phyloP scores from a whole-genome alignment of 345 rosid genomes.

The Ricinus communis region DNA sequence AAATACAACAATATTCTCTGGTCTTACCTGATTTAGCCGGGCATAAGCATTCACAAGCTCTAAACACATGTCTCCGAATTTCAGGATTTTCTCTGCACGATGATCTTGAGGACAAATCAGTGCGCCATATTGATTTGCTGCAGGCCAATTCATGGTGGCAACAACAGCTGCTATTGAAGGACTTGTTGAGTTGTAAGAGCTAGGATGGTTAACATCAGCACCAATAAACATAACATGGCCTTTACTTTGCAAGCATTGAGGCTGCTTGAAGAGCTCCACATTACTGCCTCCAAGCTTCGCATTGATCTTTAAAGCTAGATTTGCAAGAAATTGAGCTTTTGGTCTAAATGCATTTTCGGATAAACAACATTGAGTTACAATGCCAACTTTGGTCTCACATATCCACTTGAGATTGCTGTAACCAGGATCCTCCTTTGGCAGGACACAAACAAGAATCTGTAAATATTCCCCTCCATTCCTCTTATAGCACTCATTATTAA shows the following conservation, averaged over 20 bases:
- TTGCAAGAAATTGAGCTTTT: slow-evolving; percentile 65
- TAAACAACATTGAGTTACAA: slow-evolving; percentile 82
- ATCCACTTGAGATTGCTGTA: slow-evolving; percentile 79
- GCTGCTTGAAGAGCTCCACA: slow-evolving; percentile 54
- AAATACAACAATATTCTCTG: slow-evolving; percentile 62
- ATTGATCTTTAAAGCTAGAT: slow-evolving; percentile 79
- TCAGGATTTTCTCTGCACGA: slow-evolving; percentile 60
- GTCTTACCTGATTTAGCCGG: slow-evolving; percentile 39
- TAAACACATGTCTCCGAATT: slow-evolving; percentile 60
- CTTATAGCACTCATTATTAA: slow-evolving; percentile 28
- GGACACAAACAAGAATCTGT: slow-evolving; percentile 65
- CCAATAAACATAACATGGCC: slow-evolving; percentile 77
- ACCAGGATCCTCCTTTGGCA: slow-evolving; percentile 53
- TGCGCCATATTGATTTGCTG: slow-evolving; percentile 70
- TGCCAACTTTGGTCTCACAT: slow-evolving; percentile 70
- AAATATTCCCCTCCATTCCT: slow-evolving; percentile 31
- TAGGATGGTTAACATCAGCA: slow-evolving; percentile 88
- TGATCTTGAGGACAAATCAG: slow-evolving; percentile 60
- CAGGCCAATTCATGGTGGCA: slow-evolving; percentile 82
- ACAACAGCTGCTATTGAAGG: slow-evolving; percentile 91
- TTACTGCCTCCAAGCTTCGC: slow-evolving; percentile 96
- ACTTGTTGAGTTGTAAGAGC: slow-evolving; percentile 42
- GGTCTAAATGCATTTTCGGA: slow-evolving; percentile 33
- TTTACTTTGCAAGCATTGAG: slow-evolving; percentile 43
- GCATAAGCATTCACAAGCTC: slow-evolving; percentile 56